A percentile compares a stretch with the other conserved stretches of the same genome.
Conservation (phyloP, 2,329 filamentous ascomycete species). For the Claviceps monticola region DNA sequence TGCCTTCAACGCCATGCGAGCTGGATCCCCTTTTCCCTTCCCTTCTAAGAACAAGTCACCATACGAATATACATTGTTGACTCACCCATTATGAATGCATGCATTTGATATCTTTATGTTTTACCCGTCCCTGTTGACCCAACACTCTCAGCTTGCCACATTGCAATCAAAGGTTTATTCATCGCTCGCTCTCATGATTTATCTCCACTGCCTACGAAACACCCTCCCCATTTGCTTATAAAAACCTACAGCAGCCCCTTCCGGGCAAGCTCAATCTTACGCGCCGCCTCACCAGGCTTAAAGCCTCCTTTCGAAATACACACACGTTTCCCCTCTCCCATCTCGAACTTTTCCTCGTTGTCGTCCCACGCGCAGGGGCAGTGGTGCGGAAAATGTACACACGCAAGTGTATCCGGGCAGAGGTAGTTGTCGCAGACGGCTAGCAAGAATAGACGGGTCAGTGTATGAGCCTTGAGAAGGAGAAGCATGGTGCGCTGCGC, state of each 20-base stretch:
- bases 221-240: not conserved
- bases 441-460: constrained; percentile 16
- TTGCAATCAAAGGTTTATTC: not conserved
- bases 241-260: constrained; percentile 48
- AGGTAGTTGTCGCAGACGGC: constrained; percentile 89
- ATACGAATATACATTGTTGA: too few relatives aligned
- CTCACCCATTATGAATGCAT: too few relatives aligned
- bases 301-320: constrained; percentile 67
- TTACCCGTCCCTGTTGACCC: too few relatives aligned
- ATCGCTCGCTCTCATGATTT: not conserved
- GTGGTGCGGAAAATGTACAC: constrained; percentile 92
- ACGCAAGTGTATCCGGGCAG: constrained; percentile 85
- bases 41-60: too few relatives aligned
- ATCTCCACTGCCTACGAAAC: not conserved
- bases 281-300: constrained; percentile 53
- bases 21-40: too few relatives aligned
- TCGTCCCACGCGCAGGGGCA: constrained; percentile 78
- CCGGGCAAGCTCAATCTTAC: constrained; percentile 67
- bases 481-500: too few relatives aligned
- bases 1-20: too few relatives aligned
- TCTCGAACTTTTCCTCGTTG: constrained; percentile 65
- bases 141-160: not conserved
- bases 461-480: not conserved
- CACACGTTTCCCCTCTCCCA: constrained; percentile 56
- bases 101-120: too few relatives aligned